Evolutionary conservation across 371 early-diverging fungal species (phyloP).

Genomic region (Mucor plumbeus): DNA sequence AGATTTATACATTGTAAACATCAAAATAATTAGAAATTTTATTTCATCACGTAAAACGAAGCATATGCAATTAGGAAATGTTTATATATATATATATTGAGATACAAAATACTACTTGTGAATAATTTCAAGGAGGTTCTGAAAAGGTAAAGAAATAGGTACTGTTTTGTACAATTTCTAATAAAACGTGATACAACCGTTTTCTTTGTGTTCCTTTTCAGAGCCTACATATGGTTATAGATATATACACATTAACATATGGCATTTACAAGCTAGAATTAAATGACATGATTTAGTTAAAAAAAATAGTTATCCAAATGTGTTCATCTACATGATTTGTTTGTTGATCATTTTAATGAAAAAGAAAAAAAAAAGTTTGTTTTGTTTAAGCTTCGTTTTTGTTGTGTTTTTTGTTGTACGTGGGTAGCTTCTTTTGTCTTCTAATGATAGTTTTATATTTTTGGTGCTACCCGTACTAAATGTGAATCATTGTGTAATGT

Average conservation of each 20-base stretch:
- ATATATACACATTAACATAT: too few relatives aligned
- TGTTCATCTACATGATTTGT: neutral
- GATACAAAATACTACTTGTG: neutral
- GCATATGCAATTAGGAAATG: neutral
- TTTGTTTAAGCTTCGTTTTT: neutral
- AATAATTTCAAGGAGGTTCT: neutral
- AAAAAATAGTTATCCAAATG: neutral
- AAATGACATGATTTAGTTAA: too few relatives aligned
- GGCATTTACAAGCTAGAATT: too few relatives aligned
- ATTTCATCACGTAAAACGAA: neutral
- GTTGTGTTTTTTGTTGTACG: neutral
- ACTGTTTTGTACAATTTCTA: neutral
- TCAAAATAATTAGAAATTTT: neutral
- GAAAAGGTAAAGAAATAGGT: neutral
- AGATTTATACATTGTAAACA: neutral
- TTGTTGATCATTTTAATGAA: neutral
- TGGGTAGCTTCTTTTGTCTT: constrained; percentile 9
- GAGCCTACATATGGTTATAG: too few relatives aligned
- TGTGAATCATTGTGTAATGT: constrained; percentile 6
- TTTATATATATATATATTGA: neutral
- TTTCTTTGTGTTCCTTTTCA: neutral
- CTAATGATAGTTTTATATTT: neutral
- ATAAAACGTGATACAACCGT: neutral
- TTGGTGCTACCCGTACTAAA: constrained; percentile 5
- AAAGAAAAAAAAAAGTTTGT: constrained; percentile 6